Conservation (phyloP, 2,329 filamentous ascomycete species). For the Phaeoacremonium minimum region DNA sequence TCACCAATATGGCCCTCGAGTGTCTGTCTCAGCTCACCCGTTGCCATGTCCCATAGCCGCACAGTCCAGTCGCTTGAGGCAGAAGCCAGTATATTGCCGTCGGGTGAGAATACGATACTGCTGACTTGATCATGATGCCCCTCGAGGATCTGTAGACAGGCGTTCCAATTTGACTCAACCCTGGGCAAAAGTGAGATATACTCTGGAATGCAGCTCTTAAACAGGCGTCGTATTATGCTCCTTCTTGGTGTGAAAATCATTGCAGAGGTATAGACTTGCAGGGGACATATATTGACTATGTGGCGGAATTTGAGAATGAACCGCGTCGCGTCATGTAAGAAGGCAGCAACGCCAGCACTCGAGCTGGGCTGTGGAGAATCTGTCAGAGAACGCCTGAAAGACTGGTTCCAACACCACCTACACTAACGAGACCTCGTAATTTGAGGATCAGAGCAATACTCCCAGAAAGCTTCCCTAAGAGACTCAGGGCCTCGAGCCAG, state of each 20-base stretch:
- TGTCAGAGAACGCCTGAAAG: constrained; percentile 5
- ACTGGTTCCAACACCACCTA: background rate
- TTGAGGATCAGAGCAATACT: background rate
- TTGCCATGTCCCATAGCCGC: background rate
- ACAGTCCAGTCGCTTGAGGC: background rate
- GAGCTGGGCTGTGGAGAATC: constrained; percentile 3
- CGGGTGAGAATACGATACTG: background rate
- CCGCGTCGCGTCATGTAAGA: constrained; percentile 14
- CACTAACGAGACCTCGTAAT: background rate
- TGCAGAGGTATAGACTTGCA: constrained; percentile 19
- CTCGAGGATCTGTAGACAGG: constrained; percentile 12
- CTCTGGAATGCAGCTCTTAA: constrained; percentile 5
- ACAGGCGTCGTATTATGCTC: constrained; percentile 11
- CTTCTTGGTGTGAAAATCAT: constrained; percentile 16
- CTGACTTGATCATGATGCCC: constrained; percentile 9
- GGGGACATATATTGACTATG: constrained; percentile 11
- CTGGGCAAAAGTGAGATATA: constrained; percentile 12
- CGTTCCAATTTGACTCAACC: constrained; percentile 8
- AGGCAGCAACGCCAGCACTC: background rate
- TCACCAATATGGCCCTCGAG: constrained; percentile 15
- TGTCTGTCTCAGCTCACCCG: constrained; percentile 10
- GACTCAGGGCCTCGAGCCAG: constrained; percentile 33
- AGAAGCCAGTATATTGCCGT: background rate
- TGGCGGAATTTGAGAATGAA: constrained; percentile 26
- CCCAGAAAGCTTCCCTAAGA: constrained; percentile 18